These are phyloP conservation scores for Phaffomyces opuntiae DNA, from an alignment of 805 yeast species.

Conservation along the genomic window DNA sequence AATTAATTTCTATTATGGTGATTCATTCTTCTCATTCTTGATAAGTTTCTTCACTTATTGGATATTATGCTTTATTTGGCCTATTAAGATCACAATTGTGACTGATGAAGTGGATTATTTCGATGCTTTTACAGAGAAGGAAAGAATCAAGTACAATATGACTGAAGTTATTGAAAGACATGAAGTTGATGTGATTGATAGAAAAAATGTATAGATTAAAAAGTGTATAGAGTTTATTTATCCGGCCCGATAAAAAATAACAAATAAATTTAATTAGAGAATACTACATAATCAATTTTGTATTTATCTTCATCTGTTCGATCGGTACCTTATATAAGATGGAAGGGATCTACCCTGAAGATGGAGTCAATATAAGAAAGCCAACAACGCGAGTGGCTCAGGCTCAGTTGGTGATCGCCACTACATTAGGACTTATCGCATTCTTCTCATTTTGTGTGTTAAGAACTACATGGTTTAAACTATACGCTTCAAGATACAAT, in stretches of 20 bases:
- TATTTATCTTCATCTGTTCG: not conserved
- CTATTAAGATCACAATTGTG: constrained; percentile 27
- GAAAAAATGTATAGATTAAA: no score
- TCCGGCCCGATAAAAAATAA: not conserved
- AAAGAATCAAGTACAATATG: constrained; percentile 10
- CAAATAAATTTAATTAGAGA: not conserved
- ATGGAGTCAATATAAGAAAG: constrained; percentile 17
- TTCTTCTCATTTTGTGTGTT: constrained; percentile 63
- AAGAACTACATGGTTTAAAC: constrained; percentile 67
- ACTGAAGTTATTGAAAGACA: not conserved
- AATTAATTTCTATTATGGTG: constrained; percentile 36
- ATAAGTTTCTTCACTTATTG: constrained; percentile 33
- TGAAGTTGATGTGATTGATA: no score
- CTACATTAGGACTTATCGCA: constrained; percentile 60
- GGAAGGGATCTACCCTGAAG: constrained; percentile 1
- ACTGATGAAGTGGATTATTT: constrained; percentile 35
- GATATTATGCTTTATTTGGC: constrained; percentile 29
- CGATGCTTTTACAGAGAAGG: constrained; percentile 31
- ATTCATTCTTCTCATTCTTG: constrained; percentile 34
- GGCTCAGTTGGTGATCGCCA: constrained; percentile 70
- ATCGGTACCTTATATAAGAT: not conserved
- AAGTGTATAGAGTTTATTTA: not conserved
- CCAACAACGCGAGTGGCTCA: constrained; percentile 50
- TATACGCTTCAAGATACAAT: constrained; percentile 69
- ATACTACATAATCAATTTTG: no score